Evolutionary conservation across 805 yeast genomes (phyloP).

Genomic region (Myxozyma nipponensis): DNA sequence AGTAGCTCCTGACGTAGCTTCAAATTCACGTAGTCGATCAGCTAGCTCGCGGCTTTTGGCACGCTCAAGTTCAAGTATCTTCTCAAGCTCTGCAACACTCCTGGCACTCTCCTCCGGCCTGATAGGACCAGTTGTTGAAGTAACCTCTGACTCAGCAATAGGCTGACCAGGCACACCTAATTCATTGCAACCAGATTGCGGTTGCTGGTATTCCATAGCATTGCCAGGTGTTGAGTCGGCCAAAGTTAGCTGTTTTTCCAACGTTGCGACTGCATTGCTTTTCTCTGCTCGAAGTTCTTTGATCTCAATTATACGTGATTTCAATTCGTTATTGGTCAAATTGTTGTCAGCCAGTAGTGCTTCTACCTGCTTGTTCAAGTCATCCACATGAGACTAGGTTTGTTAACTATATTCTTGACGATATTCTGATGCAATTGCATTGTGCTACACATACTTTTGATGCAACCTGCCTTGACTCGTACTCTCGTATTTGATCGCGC

Average conservation of each 20-base stretch:
- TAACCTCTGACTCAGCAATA: constrained; percentile 59
- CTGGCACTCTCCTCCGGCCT: constrained; percentile 50
- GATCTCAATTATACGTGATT: constrained; percentile 37
- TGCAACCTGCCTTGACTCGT: too few species aligned
- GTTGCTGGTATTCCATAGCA: constrained; percentile 49
- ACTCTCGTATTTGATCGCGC: too few species aligned
- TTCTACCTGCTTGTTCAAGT: too few species aligned
- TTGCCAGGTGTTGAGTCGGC: constrained; percentile 1
- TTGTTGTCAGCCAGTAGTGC: too few species aligned
- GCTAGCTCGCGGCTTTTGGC: constrained; percentile 39
- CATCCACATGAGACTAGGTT: too few species aligned
- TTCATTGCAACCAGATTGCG: too few species aligned
- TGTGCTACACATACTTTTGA: too few species aligned
- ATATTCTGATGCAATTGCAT: too few species aligned
- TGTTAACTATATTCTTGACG: too few species aligned
- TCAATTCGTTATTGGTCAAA: too few species aligned
- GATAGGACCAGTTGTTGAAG: constrained; percentile 56
- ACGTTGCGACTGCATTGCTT: constrained; percentile 34
- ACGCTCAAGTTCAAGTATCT: constrained; percentile 43
- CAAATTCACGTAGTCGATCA: constrained; percentile 39
- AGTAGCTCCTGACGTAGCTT: too few species aligned
- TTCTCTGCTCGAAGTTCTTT: constrained; percentile 34
- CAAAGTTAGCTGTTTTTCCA: constrained; percentile 29
- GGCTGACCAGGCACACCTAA: too few species aligned
- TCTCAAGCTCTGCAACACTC: constrained; percentile 50